These are phyloP conservation scores for Jamesozyma hellenica DNA, from an alignment of 805 yeast species.

Conservation along the genomic window DNA sequence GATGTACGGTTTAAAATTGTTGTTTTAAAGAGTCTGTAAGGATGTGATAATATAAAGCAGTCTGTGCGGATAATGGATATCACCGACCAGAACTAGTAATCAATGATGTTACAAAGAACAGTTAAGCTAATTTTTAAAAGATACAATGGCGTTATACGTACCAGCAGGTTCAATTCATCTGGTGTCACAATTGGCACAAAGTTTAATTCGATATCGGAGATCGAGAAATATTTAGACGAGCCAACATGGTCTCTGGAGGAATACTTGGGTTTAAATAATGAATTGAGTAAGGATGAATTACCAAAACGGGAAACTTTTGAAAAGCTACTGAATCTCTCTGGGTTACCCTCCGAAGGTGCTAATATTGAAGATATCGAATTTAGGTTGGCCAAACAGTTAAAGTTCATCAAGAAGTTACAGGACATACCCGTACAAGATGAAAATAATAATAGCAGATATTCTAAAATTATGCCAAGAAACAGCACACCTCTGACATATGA, in stretches of 20 bases:
- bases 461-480: constrained; percentile 25
- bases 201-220: background rate
- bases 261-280: background rate
- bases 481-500: constrained; percentile 24
- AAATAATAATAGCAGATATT: constrained; percentile 5
- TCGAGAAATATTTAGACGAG: background rate
- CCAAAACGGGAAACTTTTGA: constrained; percentile 6
- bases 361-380: constrained; percentile 27
- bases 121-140: too few species aligned
- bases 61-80: too few species aligned
- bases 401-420: constrained; percentile 40
- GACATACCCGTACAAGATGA: constrained; percentile 12
- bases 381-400: constrained; percentile 37
- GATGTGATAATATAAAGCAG: too few species aligned
- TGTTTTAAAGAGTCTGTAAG: too few species aligned
- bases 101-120: too few species aligned
- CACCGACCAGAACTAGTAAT: too few species aligned
- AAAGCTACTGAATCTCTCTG: constrained; percentile 39
- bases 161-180: background rate
- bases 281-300: background rate
- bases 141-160: too few species aligned
- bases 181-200: background rate
- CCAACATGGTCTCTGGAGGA: constrained; percentile 3
- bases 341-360: constrained; percentile 29
- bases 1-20: too few species aligned